Percentiles rank a stretch among this genome's conserved stretches.
Evolutionary conservation across 345 rosid genomes (phyloP).

Genomic region (Euphorbia tirucalli): DNA sequence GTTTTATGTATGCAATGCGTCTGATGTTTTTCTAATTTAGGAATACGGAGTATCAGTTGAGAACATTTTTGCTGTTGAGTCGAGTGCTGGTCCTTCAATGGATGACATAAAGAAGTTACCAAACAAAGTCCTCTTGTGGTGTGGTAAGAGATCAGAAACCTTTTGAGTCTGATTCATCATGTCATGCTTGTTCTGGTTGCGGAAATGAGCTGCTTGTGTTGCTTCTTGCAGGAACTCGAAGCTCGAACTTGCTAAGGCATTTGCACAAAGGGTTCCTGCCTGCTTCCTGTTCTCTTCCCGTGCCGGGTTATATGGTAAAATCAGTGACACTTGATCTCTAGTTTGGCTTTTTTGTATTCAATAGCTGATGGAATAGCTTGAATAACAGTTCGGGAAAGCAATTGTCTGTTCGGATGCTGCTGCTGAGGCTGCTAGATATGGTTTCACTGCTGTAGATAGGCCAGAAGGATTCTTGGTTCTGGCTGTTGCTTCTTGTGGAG

Average conservation of each 20-base stretch:
- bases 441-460: slow-evolving; percentile 69
- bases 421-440: slow-evolving; percentile 77
- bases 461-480: slow-evolving; percentile 73
- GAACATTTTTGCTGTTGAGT: slow-evolving; percentile 55
- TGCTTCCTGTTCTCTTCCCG: slow-evolving; percentile 64
- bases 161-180: too few species aligned
- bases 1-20: too few species aligned
- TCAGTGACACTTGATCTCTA: not conserved
- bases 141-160: slow-evolving; percentile 55
- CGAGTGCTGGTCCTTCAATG: slow-evolving; percentile 48
- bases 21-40: slow-evolving; percentile 27
- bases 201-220: too few species aligned
- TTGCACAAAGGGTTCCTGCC: slow-evolving; percentile 71
- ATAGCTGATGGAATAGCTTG: too few species aligned
- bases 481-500: slow-evolving; percentile 60
- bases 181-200: too few species aligned
- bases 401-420: slow-evolving; percentile 85
- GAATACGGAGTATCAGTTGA: slow-evolving; percentile 61
- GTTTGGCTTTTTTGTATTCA: not conserved
- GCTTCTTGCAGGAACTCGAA: slow-evolving; percentile 51
- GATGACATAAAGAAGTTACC: slow-evolving; percentile 65
- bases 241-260: slow-evolving; percentile 64
- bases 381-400: slow-evolving; percentile 63
- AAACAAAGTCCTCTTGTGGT: slow-evolving; percentile 74
- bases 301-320: slow-evolving; percentile 74